Evolutionary conservation across 768 basidiomycete species (phyloP).

Genomic region (Cyclocybe aegerita): DNA sequence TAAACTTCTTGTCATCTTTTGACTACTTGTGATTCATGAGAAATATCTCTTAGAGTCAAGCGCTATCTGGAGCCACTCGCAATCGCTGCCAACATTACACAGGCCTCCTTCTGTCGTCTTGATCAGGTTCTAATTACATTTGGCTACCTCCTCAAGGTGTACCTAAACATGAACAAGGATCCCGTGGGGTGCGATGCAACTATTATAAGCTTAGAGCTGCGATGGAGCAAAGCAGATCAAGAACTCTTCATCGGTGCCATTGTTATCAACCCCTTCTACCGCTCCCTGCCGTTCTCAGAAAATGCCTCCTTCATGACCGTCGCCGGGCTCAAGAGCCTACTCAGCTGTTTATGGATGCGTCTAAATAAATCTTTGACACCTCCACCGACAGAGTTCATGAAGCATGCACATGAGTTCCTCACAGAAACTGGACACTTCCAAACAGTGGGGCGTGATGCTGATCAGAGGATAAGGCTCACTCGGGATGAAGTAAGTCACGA

Average conservation of each 20-base stretch:
- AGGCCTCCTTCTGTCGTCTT: constrained; percentile 25
- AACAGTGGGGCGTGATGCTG: no score
- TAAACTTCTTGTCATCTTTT: neutral
- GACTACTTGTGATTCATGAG: neutral
- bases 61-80: constrained; percentile 34
- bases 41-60: constrained; percentile 6
- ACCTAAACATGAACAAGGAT: constrained; percentile 8
- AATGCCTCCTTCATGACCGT: neutral
- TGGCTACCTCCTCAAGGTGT: constrained; percentile 27
- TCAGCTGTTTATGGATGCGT: constrained; percentile 1
- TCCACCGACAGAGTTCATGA: no score
- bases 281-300: neutral
- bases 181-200: constrained; percentile 15
- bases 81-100: constrained; percentile 34
- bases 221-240: constrained; percentile 33
- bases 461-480: no score
- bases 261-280: constrained; percentile 30
- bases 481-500: no score
- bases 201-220: constrained; percentile 27
- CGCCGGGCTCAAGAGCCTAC: constrained; percentile 1
- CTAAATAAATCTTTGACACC: neutral
- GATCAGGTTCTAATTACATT: constrained; percentile 32
- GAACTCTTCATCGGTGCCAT: constrained; percentile 32
- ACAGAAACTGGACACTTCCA: no score
- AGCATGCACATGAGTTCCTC: no score